Base-by-base conservation (phyloP, 2,329 filamentous ascomycete genomes). In the Ophiostoma piceae region DNA sequence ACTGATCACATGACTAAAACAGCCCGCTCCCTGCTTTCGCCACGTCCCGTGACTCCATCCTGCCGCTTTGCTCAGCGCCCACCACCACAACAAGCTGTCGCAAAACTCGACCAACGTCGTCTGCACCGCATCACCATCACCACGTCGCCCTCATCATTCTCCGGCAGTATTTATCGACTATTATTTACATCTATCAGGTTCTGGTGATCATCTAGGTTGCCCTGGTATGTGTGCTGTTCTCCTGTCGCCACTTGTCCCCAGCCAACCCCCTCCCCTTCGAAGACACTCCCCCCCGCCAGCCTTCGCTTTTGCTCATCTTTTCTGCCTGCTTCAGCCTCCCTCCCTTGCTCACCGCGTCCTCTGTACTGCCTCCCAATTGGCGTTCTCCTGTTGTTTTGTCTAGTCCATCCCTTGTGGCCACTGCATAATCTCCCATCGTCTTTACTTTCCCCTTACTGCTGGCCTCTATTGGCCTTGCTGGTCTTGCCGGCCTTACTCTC, bases 111-210 rank as follows among this genome's bases (percentile, higher is more conserved):
- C 68, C 62, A 37, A 69, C 67, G 43, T 72, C 71, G 73, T 62
- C 66, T 37, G 47, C 69, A 71, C 68, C 43, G 64, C 69, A 67
- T 69, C 68, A 68, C 72, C 72, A 71, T 74, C 74, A 64, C 70
- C 73, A 73, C 73, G 68, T 74, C 73, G 54, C 73, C 72, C 70
- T 72, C 74, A 76, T 76, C 72, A 70, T 77, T 78, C 73, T 69
- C 71, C 71, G 66, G 57, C 71, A 77, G 71, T 75, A 77, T 77
- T 71, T 74, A 76, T 78, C 77, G 73, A 72, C 71, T 70, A 70
- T 72, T 71, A 60, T 72, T 60, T 69, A 69, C 73, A 67, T 71
- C 75, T 74, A 72, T 69, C 71, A 72, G 73, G 67, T 73, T 71
- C 68, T 69, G 72, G 68, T 70, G 66, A 74, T 69, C 70, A 66